These are phyloP conservation scores for Prasinococcaceae sp. DNA, from an alignment of 139 green algal genomes.

Conservation along the genomic window DNA sequence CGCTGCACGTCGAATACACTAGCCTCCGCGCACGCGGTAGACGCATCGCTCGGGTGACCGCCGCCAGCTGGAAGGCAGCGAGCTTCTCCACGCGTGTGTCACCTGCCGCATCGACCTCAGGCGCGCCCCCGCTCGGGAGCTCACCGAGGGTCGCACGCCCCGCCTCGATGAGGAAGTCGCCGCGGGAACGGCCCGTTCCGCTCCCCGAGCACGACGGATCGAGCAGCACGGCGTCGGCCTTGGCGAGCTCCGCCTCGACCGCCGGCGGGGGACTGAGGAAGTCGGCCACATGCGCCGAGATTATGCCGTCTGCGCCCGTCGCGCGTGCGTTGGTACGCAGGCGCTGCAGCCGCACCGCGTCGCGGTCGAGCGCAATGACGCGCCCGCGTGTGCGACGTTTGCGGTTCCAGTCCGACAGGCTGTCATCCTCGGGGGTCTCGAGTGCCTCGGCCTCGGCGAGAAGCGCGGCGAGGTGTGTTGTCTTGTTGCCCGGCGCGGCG, in stretches of 20 bases:
- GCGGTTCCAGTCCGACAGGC: too few species aligned
- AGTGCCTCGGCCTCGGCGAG: too few species aligned
- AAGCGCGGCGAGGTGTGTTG: constrained; percentile 76
- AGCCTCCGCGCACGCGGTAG: constrained; percentile 62
- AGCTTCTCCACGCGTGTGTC: constrained; percentile 10
- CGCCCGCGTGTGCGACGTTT: too few species aligned
- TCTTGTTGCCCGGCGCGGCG: constrained; percentile 95
- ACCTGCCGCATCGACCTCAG: too few species aligned
- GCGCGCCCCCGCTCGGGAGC: too few species aligned
- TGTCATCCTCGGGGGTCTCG: too few species aligned
- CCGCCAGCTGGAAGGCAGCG: constrained; percentile 39
- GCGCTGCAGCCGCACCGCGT: too few species aligned
- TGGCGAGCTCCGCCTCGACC: background rate
- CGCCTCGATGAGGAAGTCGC: too few species aligned
- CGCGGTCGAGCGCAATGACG: too few species aligned
- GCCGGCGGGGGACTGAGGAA: background rate
- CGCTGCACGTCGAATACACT: constrained; percentile 83
- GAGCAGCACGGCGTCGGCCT: constrained; percentile 67
- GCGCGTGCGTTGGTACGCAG: too few species aligned
- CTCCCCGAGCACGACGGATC: constrained; percentile 78
- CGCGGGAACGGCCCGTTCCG: constrained; percentile 44
- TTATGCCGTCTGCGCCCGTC: too few species aligned
- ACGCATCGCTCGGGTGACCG: constrained; percentile 63
- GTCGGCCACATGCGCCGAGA: background rate
- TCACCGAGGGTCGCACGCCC: too few species aligned